A percentile compares a stretch with the other conserved stretches of the same genome.
These are phyloP conservation scores for Herpetospermum pedunculosum DNA, from an alignment of 306 rosid species.

Conservation along the genomic window DNA sequence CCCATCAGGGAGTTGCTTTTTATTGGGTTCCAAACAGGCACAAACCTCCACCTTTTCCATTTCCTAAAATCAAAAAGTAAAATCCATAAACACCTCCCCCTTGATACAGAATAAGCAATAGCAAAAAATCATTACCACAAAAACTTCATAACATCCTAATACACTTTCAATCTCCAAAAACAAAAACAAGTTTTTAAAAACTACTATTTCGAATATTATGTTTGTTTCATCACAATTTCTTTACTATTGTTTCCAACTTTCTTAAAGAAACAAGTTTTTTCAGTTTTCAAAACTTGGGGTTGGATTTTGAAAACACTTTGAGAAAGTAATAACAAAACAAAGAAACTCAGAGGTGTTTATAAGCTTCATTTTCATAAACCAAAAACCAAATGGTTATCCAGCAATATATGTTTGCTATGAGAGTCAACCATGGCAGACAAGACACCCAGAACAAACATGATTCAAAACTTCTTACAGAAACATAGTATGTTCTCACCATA, in stretches of 20 bases:
- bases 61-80: constrained; percentile 26
- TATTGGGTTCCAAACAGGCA: constrained; percentile 39
- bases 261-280: too few relatives aligned
- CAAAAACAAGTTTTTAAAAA: too few relatives aligned
- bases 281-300: too few relatives aligned
- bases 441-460: neutral
- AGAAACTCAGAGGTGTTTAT: too few relatives aligned
- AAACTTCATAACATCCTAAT: neutral
- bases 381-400: too few relatives aligned
- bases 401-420: neutral
- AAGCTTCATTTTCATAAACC: too few relatives aligned
- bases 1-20: constrained; percentile 26
- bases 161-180: neutral
- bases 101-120: neutral
- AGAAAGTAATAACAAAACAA: too few relatives aligned
- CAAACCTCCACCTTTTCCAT: constrained; percentile 14
- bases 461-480: neutral
- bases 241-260: too few relatives aligned
- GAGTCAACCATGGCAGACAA: neutral
- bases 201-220: too few relatives aligned
- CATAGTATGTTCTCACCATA: constrained; percentile 26
- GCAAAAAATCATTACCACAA: neutral
- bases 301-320: too few relatives aligned
- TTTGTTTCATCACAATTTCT: too few relatives aligned
- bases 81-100: constrained; percentile 1